Evolutionary conservation across 1,139 yeast genomes (phyloP), one percentile per base, ranked within the genome.

Genomic region (Yamadazyma dushanensis): DNA sequence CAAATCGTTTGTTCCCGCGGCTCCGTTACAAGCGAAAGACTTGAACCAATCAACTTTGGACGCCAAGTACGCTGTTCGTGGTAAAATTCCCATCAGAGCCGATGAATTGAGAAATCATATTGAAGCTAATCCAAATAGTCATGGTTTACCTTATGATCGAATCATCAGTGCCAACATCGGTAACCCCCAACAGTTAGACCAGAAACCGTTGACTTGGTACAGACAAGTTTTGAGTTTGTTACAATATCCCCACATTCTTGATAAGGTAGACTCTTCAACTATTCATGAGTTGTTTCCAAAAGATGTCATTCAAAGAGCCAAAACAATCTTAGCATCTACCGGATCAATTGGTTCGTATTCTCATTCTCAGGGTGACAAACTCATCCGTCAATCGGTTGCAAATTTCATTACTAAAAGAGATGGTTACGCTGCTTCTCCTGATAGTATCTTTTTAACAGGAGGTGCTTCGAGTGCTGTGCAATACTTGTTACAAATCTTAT

Each of bases 61-160:
- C 39, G 97, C 98, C 16, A 82, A 90, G 54, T 92, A 92, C 55
- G 98, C 98, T 2, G 98, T 92, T 18, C 76, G 98, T 54, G 99
- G 98, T 18, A 73, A 80, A 28, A 83, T 94, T 39, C 97, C 98
- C n/a, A 78, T 83, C 45, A 77, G 89, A 49, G 97, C 98, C 15
- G 97, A 90, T 54, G 87, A 89, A 56, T 67, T 94, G 42, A 73
- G 80, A 40, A 64, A 63, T 8, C 50, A 57, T 32, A 74, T 80
- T 45, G 65, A 84, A 33, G 56, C 60, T 19, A 56, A 64, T 31
- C 65, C 70, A 1, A 68, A 76, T 33, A 80, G 83, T 15, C 72
- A 69, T 24, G 78, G 86, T 2, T 66, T 88, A 43, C 95, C 96
- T 1, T 94, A 89, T 55, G 67, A 74, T 32, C 66, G 76, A 44